These are phyloP conservation scores for Oropetium thomaeum DNA, from an alignment of 176 grass and related monocot species.

Conservation along the genomic window DNA sequence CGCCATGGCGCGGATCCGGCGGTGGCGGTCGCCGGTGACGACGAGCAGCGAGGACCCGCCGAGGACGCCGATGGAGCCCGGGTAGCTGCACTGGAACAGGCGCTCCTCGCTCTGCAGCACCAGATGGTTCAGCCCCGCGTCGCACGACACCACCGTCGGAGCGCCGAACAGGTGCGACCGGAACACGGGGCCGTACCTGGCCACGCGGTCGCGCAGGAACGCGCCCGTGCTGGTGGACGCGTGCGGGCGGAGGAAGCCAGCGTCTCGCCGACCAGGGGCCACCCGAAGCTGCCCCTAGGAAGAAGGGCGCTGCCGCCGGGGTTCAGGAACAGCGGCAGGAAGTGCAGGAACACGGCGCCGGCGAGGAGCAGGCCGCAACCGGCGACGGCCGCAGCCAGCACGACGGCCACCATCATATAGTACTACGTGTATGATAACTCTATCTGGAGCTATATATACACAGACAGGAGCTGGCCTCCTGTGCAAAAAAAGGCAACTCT, in stretches of 20 bases:
- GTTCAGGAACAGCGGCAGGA: conserved; percentile 3
- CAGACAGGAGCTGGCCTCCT: no score
- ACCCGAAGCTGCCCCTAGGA: conserved; percentile 29
- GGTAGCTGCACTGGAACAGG: conserved; percentile 39
- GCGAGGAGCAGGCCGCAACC: background rate
- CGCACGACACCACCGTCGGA: conserved; percentile 45
- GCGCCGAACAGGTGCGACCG: conserved; percentile 33
- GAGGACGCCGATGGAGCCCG: conserved; percentile 35
- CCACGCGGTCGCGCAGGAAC: conserved; percentile 25
- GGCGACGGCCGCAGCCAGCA: background rate
- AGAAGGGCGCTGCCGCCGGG: no score
- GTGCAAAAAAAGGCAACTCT: no score
- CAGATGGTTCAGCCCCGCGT: conserved; percentile 32
- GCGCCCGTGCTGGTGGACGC: conserved; percentile 16
- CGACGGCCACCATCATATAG: background rate
- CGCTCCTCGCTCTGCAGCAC: conserved; percentile 48
- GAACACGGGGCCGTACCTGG: conserved; percentile 38
- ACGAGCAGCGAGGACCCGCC: conserved; percentile 28
- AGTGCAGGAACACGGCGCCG: background rate
- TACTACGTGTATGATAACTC: no score
- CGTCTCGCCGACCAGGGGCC: conserved; percentile 45
- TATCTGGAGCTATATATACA: no score
- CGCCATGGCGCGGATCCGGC: conserved; percentile 8
- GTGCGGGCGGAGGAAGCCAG: conserved; percentile 40
- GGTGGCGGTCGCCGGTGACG: conserved; percentile 35